phyloP scores from a whole-genome alignment of 768 basidiomycete genomes.

The Cystofilobasidium bisporidii region DNA sequence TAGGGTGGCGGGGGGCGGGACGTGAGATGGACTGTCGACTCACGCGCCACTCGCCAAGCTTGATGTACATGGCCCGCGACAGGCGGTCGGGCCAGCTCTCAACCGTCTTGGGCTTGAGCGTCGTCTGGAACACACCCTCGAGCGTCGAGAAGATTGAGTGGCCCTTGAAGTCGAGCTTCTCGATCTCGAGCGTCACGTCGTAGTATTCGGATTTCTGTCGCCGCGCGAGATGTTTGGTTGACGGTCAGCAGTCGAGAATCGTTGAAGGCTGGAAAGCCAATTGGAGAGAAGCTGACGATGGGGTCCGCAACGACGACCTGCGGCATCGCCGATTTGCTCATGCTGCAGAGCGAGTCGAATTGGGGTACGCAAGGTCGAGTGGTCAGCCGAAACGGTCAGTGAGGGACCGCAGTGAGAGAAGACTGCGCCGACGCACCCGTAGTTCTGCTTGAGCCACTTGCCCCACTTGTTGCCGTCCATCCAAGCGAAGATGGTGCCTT shows the following conservation, averaged over 20 bases:
- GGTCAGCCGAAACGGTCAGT: too few species aligned
- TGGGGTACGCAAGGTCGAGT: too few species aligned
- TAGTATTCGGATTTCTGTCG: slow-evolving; percentile 64
- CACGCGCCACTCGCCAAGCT: slow-evolving; percentile 20
- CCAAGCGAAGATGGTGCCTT: slow-evolving; percentile 68
- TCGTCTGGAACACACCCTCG: slow-evolving; percentile 53
- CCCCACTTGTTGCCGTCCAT: slow-evolving; percentile 79
- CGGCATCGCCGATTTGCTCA: slow-evolving; percentile 37
- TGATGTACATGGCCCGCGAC: slow-evolving; percentile 13
- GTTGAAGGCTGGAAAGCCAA: too few species aligned
- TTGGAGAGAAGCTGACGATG: slow-evolving; percentile 50
- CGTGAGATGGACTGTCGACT: too few species aligned
- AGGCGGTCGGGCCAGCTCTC: slow-evolving; percentile 19
- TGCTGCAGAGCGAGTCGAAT: slow-evolving; percentile 29
- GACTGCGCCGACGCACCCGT: slow-evolving; percentile 46
- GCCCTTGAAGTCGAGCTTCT: slow-evolving; percentile 50
- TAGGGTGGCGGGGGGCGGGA: too few species aligned
- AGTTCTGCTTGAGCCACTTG: slow-evolving; percentile 86
- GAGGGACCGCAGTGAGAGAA: slow-evolving; percentile 41
- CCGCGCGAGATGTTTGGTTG: slow-evolving; percentile 3
- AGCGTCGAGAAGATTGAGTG: slow-evolving; percentile 58
- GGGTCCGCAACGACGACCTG: slow-evolving; percentile 71
- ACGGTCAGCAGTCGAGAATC: too few species aligned
- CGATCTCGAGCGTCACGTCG: slow-evolving; percentile 53
- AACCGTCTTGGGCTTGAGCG: slow-evolving; percentile 44